Base-by-base conservation (phyloP, 768 basidiomycete species). In the Collybia mongolica region DNA sequence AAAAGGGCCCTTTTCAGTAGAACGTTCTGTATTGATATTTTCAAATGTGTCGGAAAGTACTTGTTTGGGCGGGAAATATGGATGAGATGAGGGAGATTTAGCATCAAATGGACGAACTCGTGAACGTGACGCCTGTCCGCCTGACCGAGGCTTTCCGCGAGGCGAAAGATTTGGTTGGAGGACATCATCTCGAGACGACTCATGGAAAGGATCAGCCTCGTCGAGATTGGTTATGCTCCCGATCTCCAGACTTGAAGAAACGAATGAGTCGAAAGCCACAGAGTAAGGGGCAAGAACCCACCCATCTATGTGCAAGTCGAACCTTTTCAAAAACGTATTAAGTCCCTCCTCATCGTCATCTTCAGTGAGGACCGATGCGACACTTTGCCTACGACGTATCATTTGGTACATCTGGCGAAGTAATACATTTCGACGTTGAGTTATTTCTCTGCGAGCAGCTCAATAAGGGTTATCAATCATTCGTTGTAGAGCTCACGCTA, bases 321-420 rank as follows among this genome's bases (percentile, higher is more conserved):
- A 82, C 62, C 72, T 72, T 39, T 77, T 73, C 51, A 88, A 61
- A 59, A 87, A 89, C 23, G 60, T 64, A 32, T 70, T 68, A 20
- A 86, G 47, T 36, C 68, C 73, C n/a, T 67, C 63, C 22, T 72
- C 73, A 42, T 72, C 65, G 29, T 74, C 72, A 19, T 72, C 64
- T 15, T 73, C 48, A 12, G 60, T 53, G 24, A 79, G 60, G 35
- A 76, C 54, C 28, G 69, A 52, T 19, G 77, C 77, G 39, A 76
- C 59, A 55, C 70, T 70, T 45, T 78, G 71, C 59, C 80, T 78
- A 49, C 73, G 73, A 49, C 73, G 76, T 43, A 88, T 75, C 73
- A 91, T 79, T 46, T 70, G 67, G 68, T 80, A 86, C 81, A 91
- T 83, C 64, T 90, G 80, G 38, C 76, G 75, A 63, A 91, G 76